Conservation (phyloP, 192 early-diverging fungal species). For the Entrophospora sp. region DNA sequence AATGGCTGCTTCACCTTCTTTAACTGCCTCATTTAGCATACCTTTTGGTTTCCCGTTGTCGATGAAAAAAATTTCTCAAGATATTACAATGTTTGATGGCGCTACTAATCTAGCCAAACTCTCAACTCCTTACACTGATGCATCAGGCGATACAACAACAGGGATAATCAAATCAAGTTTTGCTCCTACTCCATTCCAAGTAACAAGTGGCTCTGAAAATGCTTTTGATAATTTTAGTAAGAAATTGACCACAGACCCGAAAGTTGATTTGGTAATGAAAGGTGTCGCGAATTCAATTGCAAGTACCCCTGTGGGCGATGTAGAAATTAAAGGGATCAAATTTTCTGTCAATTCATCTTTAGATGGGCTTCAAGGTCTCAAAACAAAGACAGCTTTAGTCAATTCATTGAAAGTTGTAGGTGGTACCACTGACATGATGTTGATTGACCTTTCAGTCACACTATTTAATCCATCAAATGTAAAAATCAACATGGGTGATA, state of each 20-base stretch:
- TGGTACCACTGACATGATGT: slow-evolving; percentile 39
- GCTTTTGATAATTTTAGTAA: slow-evolving; percentile 47
- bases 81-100: slow-evolving; percentile 39
- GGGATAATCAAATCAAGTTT: slow-evolving; percentile 44
- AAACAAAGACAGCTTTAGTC: slow-evolving; percentile 39
- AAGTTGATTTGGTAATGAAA: slow-evolving; percentile 33
- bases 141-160: slow-evolving; percentile 32
- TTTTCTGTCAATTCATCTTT: slow-evolving; percentile 43
- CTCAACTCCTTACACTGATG: slow-evolving; percentile 21
- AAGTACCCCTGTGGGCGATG: slow-evolving; percentile 44
- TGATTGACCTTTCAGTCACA: slow-evolving; percentile 28
- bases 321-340: slow-evolving; percentile 42
- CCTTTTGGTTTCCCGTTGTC: slow-evolving; percentile 56
- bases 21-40: slow-evolving; percentile 43
- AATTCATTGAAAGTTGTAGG: slow-evolving; percentile 48
- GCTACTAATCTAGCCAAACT: slow-evolving; percentile 25
- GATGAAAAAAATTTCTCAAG: slow-evolving; percentile 44
- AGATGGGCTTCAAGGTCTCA: slow-evolving; percentile 47
- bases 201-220: slow-evolving; percentile 31
- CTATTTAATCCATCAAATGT: slow-evolving; percentile 46
- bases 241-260: slow-evolving; percentile 34
- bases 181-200: slow-evolving; percentile 35
- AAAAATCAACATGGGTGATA: slow-evolving; percentile 39
- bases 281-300: slow-evolving; percentile 43
- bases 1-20: slow-evolving; percentile 31